Base-by-base conservation (phyloP, 306 rosid genomes). In the Inga leiocalycina region DNA sequence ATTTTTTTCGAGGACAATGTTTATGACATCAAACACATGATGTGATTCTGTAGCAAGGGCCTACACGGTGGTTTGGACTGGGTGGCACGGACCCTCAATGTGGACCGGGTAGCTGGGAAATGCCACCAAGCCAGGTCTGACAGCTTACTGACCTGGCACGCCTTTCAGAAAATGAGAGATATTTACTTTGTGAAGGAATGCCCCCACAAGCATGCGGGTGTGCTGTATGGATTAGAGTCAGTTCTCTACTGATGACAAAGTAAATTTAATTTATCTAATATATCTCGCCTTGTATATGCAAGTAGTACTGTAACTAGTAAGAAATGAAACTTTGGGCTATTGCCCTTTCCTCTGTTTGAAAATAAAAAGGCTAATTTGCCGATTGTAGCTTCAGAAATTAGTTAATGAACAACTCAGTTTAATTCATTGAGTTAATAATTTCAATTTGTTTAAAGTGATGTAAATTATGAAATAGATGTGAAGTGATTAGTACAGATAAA, bases 61-160 rank as follows among this genome's bases (percentile, higher is more conserved):
- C 79, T 94, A 7, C 89, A 86, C 8, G 97, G 95, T 0, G 98
- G 98, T 3, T 22, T 94, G 87, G 97, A 94, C 81, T 90, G 95
- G 69, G 86, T 94, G 0, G 98, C 97, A 0, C 82, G 80, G 24
- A 87, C 91, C 12, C 91, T 94, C 0, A 84, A 86, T 2, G 92
- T 94, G 76, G 85, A 86, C 73, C 89, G 97, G 89, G 94, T 86
- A 6, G 97, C 91, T 20, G 98, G 97, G 0, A 92, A 89, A n/a
- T 90, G 91, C 77, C 98, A 94, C 51, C 97, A 94, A 71, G 98
- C 97, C 81, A 97, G 94, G 20, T 94, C 97, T 0, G 98, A 94
- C 52, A 90, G 95, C 77, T 57, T 94, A 86, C 82, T 94, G 81
- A 94, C 97, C 5, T 92, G 92, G 95, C 98, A 92, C 3, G 87